These are phyloP conservation scores for Naganishia vishniacii DNA, from an alignment of 768 basidiomycete genomes.

Conservation along the genomic window DNA sequence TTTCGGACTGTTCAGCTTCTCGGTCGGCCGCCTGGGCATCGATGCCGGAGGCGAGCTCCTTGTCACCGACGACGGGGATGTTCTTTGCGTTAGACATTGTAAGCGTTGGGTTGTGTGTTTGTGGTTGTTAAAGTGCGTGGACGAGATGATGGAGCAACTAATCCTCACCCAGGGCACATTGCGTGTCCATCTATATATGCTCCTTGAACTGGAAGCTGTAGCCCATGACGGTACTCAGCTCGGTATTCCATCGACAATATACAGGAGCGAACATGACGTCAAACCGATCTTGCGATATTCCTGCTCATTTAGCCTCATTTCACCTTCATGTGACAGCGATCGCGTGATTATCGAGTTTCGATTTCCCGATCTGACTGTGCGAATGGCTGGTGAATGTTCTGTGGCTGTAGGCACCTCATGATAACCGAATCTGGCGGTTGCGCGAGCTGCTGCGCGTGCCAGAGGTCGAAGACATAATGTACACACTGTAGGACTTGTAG, in stretches of 20 bases:
- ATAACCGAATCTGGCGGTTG: background rate
- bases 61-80: slow-evolving; percentile 22
- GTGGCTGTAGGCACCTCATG: no score
- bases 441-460: no score
- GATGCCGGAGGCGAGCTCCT: slow-evolving; percentile 21
- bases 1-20: slow-evolving; percentile 36
- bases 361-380: background rate
- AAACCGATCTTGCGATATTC: background rate
- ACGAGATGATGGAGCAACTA: background rate
- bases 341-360: background rate
- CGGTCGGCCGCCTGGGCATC: slow-evolving; percentile 37
- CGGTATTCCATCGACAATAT: no score
- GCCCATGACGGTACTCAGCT: no score
- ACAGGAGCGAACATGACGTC: no score
- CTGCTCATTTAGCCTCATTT: background rate
- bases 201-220: background rate
- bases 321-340: background rate
- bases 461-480: no score
- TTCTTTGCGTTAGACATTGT: slow-evolving; percentile 15
- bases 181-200: no score
- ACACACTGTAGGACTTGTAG: no score
- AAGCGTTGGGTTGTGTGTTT: background rate
- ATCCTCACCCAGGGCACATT: background rate
- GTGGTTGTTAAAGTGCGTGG: background rate
- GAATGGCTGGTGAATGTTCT: no score